These are phyloP conservation scores for Gyrodon lividus DNA, from an alignment of 768 basidiomycete species.

Conservation along the genomic window DNA sequence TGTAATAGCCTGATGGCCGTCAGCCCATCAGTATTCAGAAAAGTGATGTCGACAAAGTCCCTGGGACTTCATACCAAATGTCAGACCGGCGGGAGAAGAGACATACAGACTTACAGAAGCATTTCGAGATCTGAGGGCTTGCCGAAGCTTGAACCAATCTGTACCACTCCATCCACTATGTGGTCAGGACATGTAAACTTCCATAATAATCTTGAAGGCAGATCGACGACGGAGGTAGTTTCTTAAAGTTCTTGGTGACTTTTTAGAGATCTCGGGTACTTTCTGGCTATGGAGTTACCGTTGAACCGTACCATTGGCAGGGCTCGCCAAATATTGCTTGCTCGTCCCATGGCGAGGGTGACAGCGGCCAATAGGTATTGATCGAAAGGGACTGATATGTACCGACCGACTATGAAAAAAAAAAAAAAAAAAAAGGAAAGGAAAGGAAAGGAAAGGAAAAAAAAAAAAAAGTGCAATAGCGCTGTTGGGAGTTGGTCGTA, in stretches of 20 bases:
- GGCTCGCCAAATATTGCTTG: not conserved
- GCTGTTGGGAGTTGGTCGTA: too few relatives aligned
- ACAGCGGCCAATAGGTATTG: not conserved
- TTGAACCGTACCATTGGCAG: not conserved
- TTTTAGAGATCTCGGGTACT: not conserved
- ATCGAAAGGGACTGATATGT: too few relatives aligned
- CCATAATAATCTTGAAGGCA: slow-evolving; percentile 25
- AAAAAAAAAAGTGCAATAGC: not conserved
- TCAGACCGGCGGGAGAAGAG: slow-evolving; percentile 28
- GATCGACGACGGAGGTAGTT: slow-evolving; percentile 4
- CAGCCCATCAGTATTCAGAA: slow-evolving; percentile 18
- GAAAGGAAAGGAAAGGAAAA: too few relatives aligned
- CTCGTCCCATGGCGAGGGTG: not conserved
- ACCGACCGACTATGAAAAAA: too few relatives aligned
- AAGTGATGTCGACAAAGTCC: slow-evolving; percentile 21
- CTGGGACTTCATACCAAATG: slow-evolving; percentile 18
- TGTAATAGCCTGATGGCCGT: slow-evolving; percentile 18
- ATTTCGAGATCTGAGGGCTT: slow-evolving; percentile 21
- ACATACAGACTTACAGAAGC: slow-evolving; percentile 10
- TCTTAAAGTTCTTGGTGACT: slow-evolving; percentile 15
- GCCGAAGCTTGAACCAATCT: slow-evolving; percentile 9
- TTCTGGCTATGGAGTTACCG: not conserved
- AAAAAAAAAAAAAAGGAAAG: too few relatives aligned
- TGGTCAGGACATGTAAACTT: slow-evolving; percentile 14
- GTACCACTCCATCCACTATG: slow-evolving; percentile 15